Conservation (phyloP, 2,329 filamentous ascomycete species). For the Aspergillus uvarum region DNA sequence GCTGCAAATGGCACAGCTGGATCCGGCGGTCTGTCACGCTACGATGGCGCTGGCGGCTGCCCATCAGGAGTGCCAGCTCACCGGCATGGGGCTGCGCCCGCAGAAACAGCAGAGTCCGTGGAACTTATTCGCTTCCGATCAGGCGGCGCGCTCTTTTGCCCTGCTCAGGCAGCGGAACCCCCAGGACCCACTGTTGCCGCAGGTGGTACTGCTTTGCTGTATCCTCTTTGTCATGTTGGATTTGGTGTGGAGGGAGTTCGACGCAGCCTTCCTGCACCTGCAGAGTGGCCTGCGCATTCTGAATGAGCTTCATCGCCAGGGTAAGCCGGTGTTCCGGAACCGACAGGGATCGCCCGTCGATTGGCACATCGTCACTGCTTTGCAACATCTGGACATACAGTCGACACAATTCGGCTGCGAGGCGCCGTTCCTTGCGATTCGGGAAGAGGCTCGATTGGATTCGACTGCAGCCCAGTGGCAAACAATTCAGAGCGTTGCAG, state of each 20-base stretch:
- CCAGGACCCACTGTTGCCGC: slow-evolving; percentile 15
- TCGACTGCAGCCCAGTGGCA: not conserved
- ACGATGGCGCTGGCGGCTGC: slow-evolving; percentile 25
- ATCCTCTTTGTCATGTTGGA: slow-evolving; percentile 28
- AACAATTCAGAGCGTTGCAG: not conserved
- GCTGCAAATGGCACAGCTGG: slow-evolving; percentile 24
- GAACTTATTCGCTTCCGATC: slow-evolving; percentile 25
- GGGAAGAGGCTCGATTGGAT: not conserved
- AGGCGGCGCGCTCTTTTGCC: slow-evolving; percentile 24
- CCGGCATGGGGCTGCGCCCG: slow-evolving; percentile 8
- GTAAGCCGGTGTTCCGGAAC: not conserved
- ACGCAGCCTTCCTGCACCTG: slow-evolving; percentile 22
- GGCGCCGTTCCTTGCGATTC: not conserved
- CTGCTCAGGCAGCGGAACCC: slow-evolving; percentile 17
- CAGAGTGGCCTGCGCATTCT: slow-evolving; percentile 18
- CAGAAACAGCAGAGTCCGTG: not conserved
- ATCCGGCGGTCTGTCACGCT: slow-evolving; percentile 24
- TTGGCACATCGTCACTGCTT: not conserved
- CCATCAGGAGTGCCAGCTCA: slow-evolving; percentile 18
- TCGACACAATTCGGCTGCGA: not conserved
- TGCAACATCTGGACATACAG: not conserved
- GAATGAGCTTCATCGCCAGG: not conserved
- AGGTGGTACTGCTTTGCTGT: slow-evolving; percentile 25
- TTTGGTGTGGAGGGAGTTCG: slow-evolving; percentile 24
- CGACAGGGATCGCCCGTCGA: not conserved